Percentiles rank a stretch among this genome's conserved stretches.
Evolutionary conservation across 371 early-diverging fungal species (phyloP).

Genomic region (Apophysomyces trapeziformis): DNA sequence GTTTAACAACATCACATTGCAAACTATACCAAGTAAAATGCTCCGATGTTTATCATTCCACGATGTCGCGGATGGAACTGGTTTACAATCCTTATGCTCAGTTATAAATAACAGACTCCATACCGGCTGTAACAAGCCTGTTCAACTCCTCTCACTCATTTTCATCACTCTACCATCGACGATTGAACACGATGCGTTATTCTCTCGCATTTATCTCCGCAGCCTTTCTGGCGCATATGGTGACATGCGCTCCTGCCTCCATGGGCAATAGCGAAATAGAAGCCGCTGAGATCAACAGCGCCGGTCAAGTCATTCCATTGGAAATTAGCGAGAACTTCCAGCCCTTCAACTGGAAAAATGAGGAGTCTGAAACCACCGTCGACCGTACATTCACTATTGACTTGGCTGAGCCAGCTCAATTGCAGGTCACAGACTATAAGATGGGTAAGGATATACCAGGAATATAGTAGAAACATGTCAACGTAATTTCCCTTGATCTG

Average conservation of each 20-base stretch:
- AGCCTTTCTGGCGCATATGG: slow-evolving; percentile 36
- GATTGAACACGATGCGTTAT: slow-evolving; percentile 36
- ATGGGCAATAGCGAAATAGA: slow-evolving; percentile 13
- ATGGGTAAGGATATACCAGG: slow-evolving; percentile 22
- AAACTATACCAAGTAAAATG: slow-evolving; percentile 6
- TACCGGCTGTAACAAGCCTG: not conserved
- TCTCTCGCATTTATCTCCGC: slow-evolving; percentile 40
- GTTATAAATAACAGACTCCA: not conserved
- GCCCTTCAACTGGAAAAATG: slow-evolving; percentile 35
- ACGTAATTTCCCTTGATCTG: not conserved
- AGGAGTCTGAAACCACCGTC: slow-evolving; percentile 16
- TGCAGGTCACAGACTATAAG: slow-evolving; percentile 39
- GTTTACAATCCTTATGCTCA: slow-evolving; percentile 8
- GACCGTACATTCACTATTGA: slow-evolving; percentile 35
- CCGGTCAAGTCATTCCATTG: slow-evolving; percentile 8
- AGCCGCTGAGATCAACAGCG: not conserved
- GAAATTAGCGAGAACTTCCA: slow-evolving; percentile 12
- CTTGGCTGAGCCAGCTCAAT: slow-evolving; percentile 31
- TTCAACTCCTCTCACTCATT: slow-evolving; percentile 6
- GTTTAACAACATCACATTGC: slow-evolving; percentile 3
- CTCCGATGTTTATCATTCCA: slow-evolving; percentile 6
- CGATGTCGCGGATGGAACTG: slow-evolving; percentile 9
- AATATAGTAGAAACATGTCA: not conserved
- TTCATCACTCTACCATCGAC: not conserved
- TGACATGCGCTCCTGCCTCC: slow-evolving; percentile 31